phyloP scores from a whole-genome alignment of 1,139 yeast species.

The Pichia sp. region DNA sequence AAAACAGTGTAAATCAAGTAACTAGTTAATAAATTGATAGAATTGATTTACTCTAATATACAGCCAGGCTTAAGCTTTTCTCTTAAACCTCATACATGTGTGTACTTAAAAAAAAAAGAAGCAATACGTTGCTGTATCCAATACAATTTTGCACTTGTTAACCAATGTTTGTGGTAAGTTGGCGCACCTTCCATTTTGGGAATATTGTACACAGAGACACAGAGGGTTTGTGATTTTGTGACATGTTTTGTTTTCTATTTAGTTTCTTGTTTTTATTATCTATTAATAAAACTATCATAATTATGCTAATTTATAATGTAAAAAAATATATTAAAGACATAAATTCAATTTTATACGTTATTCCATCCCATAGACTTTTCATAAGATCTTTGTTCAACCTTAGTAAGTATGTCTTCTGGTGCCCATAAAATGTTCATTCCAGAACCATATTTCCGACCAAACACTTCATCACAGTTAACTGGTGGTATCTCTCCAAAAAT shows the following conservation, averaged over 20 bases:
- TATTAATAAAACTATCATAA: too few relatives aligned
- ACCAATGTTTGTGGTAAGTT: neutral
- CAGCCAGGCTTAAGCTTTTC: too few relatives aligned
- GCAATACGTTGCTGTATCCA: too few relatives aligned
- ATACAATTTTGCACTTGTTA: too few relatives aligned
- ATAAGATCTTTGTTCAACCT: constrained; percentile 44
- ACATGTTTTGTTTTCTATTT: neutral
- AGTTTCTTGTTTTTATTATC: neutral
- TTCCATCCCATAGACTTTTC: constrained; percentile 54
- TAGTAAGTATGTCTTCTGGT: constrained; percentile 38
- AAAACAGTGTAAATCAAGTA: too few relatives aligned
- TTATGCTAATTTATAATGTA: too few relatives aligned
- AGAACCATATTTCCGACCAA: constrained; percentile 27
- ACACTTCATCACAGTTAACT: constrained; percentile 50
- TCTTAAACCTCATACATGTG: too few relatives aligned
- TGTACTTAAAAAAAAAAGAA: too few relatives aligned
- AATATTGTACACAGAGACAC: constrained; percentile 16
- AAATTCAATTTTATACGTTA: too few relatives aligned
- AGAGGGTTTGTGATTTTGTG: neutral
- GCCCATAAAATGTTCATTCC: constrained; percentile 39
- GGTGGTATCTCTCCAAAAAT: constrained; percentile 78
- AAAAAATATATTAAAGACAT: too few relatives aligned
- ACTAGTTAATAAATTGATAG: too few relatives aligned
- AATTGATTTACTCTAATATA: too few relatives aligned
- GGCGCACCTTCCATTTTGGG: constrained; percentile 16